phyloP scores from a whole-genome alignment of 495 filamentous ascomycete species.

The Bombardia bombarda region DNA sequence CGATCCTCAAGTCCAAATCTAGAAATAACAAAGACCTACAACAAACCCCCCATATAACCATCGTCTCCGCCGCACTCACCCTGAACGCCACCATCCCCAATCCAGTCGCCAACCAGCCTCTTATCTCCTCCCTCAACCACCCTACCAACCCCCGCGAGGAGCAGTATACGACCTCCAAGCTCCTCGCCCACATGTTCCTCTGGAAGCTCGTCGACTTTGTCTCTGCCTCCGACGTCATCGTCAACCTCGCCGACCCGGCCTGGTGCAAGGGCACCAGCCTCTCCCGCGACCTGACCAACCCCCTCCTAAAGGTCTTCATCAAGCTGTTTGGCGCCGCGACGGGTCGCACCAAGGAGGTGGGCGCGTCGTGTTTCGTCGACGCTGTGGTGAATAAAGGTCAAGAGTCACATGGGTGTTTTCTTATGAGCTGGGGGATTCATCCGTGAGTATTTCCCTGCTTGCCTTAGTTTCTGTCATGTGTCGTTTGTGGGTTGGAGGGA shows the following conservation, averaged over 20 bases:
- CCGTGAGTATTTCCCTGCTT: not conserved
- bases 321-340: not conserved
- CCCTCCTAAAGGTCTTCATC: not conserved
- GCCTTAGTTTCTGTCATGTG: not conserved
- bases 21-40: not conserved
- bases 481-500: not conserved
- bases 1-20: constrained; percentile 20
- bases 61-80: not conserved
- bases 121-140: not conserved
- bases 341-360: not conserved
- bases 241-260: not conserved
- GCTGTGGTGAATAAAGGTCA: not conserved
- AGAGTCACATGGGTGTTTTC: not conserved
- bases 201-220: not conserved
- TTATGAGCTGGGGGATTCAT: not conserved
- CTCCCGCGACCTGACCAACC: not conserved
- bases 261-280: not conserved
- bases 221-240: not conserved
- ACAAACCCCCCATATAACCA: not conserved
- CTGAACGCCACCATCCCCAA: not conserved
- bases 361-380: not conserved
- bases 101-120: not conserved
- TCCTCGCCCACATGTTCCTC: not conserved
- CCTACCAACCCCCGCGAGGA: not conserved
- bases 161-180: not conserved